Conservation (phyloP, 306 rosid species). For the Casuarina equisetifolia region DNA sequence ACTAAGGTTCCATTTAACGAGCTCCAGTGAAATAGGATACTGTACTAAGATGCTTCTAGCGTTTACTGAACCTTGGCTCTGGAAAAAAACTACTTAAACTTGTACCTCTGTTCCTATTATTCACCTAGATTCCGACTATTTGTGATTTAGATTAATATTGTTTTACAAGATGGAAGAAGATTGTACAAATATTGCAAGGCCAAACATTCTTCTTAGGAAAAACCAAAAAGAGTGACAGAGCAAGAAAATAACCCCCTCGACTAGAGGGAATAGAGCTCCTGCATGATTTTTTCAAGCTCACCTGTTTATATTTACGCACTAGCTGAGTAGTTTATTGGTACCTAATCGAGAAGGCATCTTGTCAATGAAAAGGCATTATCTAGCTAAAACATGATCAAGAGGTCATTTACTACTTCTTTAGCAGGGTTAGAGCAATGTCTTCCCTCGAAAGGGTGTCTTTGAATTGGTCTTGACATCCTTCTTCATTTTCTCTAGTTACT, state of each 20-base stretch:
- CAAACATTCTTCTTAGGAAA: background rate
- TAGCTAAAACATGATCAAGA: background rate
- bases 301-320: background rate
- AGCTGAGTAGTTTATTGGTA: background rate
- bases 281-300: background rate
- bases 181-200: background rate
- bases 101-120: background rate
- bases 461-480: background rate
- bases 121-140: background rate
- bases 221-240: background rate
- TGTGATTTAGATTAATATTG: no score
- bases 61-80: background rate
- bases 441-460: background rate
- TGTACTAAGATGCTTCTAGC: background rate
- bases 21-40: background rate
- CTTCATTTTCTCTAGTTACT: background rate
- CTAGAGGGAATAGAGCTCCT: background rate
- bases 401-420: no score
- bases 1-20: background rate
- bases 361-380: background rate
- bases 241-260: background rate
- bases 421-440: background rate
- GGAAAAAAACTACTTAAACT: background rate
- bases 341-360: background rate
- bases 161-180: background rate